phyloP scores from a whole-genome alignment of 306 rosid species.

The Vigna trinervia region DNA sequence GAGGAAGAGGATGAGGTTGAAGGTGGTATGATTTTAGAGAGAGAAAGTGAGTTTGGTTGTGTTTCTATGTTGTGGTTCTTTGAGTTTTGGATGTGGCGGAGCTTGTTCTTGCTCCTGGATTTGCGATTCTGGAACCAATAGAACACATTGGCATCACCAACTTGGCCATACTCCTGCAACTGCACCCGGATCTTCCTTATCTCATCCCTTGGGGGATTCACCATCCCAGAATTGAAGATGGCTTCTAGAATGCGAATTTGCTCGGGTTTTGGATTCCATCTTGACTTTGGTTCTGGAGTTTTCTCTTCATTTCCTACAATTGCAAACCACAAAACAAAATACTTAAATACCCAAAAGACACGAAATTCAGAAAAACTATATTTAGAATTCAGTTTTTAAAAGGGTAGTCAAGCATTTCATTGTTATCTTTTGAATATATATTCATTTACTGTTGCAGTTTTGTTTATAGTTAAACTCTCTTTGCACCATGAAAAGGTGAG shows the following conservation, averaged over 20 bases:
- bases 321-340: neutral
- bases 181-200: slow-evolving; percentile 76
- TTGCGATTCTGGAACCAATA: slow-evolving; percentile 98
- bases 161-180: slow-evolving; percentile 88
- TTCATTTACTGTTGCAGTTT: neutral
- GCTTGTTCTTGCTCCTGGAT: slow-evolving; percentile 87
- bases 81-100: slow-evolving; percentile 69
- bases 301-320: slow-evolving; percentile 69
- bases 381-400: neutral
- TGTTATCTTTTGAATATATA: neutral
- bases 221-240: slow-evolving; percentile 92
- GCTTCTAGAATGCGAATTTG: slow-evolving; percentile 89
- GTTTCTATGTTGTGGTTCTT: slow-evolving; percentile 39
- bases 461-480: neutral
- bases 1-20: slow-evolving; percentile 61
- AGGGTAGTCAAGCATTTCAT: neutral
- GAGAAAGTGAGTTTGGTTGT: slow-evolving; percentile 26
- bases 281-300: slow-evolving; percentile 80
- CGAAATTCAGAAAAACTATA: too few species aligned
- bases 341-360: neutral
- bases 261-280: slow-evolving; percentile 94
- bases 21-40: slow-evolving; percentile 22
- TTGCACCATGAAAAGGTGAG: neutral
- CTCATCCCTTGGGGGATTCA: slow-evolving; percentile 89
- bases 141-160: slow-evolving; percentile 96